A percentile compares a stretch with the other conserved stretches of the same genome.
phyloP scores from a whole-genome alignment of 805 yeast genomes.

The Kazachstania kunashirensis region DNA sequence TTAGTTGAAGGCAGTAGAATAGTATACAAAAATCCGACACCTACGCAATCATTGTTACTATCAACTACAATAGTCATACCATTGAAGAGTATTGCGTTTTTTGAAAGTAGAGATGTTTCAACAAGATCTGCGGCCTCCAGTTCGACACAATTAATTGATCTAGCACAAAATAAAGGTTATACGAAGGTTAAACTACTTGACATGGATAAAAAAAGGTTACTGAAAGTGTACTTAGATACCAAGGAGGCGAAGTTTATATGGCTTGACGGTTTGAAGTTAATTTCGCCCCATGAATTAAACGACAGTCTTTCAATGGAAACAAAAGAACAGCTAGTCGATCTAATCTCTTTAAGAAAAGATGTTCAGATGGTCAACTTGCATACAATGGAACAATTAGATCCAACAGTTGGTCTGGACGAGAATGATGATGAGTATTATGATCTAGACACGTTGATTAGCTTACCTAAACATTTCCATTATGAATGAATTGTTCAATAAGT shows the following conservation, averaged over 20 bases:
- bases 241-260: constrained; percentile 59
- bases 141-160: constrained; percentile 39
- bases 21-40: neutral
- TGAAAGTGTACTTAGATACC: constrained; percentile 62
- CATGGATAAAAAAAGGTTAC: constrained; percentile 33
- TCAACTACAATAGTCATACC: constrained; percentile 35
- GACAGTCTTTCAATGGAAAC: constrained; percentile 35
- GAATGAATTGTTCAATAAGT: too few species aligned
- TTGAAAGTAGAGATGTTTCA: constrained; percentile 42
- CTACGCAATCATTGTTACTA: constrained; percentile 1
- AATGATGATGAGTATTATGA: constrained; percentile 14
- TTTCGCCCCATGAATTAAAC: constrained; percentile 28
- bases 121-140: constrained; percentile 9
- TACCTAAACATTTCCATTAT: constrained; percentile 18
- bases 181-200: constrained; percentile 46
- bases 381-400: constrained; percentile 15
- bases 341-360: constrained; percentile 38
- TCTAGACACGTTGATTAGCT: constrained; percentile 27
- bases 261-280: constrained; percentile 65
- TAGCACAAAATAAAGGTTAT: constrained; percentile 48
- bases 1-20: constrained; percentile 48
- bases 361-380: constrained; percentile 40
- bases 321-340: constrained; percentile 34
- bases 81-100: constrained; percentile 40
- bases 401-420: constrained; percentile 3